Evolutionary conservation across 2,329 filamentous ascomycete genomes (phyloP).

Genomic region (Aspergillus floridensis): DNA sequence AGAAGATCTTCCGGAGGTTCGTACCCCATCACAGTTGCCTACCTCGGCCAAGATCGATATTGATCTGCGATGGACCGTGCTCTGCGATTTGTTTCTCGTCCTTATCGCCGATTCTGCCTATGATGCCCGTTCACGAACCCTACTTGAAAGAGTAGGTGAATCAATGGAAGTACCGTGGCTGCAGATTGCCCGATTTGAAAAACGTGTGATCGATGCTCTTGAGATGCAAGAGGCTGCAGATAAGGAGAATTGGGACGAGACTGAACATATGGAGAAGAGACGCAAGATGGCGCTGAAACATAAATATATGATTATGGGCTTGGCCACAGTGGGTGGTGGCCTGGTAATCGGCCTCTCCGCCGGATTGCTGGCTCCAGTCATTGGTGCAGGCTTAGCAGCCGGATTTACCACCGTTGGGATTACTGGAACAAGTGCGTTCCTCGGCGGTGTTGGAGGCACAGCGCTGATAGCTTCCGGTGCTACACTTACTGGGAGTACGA

Average conservation of each 20-base stretch:
- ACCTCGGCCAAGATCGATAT: constrained; percentile 85
- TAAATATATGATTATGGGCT: constrained; percentile 90
- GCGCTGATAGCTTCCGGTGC: constrained; percentile 91
- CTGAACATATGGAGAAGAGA: constrained; percentile 84
- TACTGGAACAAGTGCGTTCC: constrained; percentile 79
- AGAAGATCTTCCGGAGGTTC: constrained; percentile 73
- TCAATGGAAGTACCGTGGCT: constrained; percentile 82
- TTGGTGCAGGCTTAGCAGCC: constrained; percentile 88
- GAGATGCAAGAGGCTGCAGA: constrained; percentile 96
- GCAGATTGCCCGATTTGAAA: constrained; percentile 95
- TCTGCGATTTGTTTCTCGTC: constrained; percentile 92
- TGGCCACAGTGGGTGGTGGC: constrained; percentile 92
- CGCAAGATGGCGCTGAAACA: constrained; percentile 77
- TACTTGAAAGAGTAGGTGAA: constrained; percentile 79
- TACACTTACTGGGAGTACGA: constrained; percentile 79
- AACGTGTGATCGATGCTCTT: constrained; percentile 90
- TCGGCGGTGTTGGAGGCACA: constrained; percentile 87
- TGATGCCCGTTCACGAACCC: constrained; percentile 78
- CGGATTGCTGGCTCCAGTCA: constrained; percentile 85
- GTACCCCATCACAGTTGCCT: constrained; percentile 78
- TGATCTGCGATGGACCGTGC: constrained; percentile 91
- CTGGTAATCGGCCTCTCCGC: constrained; percentile 94
- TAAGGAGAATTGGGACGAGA: constrained; percentile 97
- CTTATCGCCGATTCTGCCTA: constrained; percentile 96
- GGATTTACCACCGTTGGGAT: constrained; percentile 95